These are phyloP conservation scores for Pythium monospermum DNA, from an alignment of 352 stramenopile genomes.

Conservation along the genomic window DNA sequence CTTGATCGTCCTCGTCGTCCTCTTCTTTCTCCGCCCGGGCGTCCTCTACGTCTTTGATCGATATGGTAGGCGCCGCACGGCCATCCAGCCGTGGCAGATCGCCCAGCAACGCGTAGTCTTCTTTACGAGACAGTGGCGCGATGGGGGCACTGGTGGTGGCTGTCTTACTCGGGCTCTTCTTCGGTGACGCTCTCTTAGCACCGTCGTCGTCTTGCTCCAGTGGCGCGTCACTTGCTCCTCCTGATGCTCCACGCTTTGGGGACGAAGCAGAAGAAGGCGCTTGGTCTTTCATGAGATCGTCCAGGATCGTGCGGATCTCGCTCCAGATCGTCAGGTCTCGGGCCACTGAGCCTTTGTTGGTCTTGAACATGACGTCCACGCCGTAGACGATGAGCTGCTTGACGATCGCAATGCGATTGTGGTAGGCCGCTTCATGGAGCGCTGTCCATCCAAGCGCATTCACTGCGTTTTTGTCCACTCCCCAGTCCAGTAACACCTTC, in stretches of 20 bases:
- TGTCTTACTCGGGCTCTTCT: constrained; percentile 35
- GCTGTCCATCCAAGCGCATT: constrained; percentile 77
- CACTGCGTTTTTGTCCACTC: constrained; percentile 69
- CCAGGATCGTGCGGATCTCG: constrained; percentile 73
- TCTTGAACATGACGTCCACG: constrained; percentile 59
- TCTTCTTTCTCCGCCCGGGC: too few species aligned
- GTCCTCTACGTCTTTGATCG: constrained; percentile 48
- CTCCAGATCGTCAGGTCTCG: constrained; percentile 76
- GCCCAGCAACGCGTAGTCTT: constrained; percentile 74
- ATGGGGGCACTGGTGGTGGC: neutral
- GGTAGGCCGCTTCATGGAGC: constrained; percentile 74
- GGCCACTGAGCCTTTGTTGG: constrained; percentile 57
- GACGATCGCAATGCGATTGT: constrained; percentile 68
- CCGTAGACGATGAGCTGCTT: constrained; percentile 77
- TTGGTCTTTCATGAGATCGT: constrained; percentile 50
- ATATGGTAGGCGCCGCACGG: constrained; percentile 28
- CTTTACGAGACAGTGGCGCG: constrained; percentile 55
- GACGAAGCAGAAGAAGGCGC: constrained; percentile 23
- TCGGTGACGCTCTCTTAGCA: constrained; percentile 9
- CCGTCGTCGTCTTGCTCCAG: constrained; percentile 1
- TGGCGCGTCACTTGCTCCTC: neutral
- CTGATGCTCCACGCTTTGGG: constrained; percentile 23
- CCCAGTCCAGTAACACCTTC: constrained; percentile 74
- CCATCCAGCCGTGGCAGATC: constrained; percentile 61
- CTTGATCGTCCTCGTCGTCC: constrained; percentile 27